phyloP scores from a whole-genome alignment of 108 stramenopile species.

The Thalassiosira profunda region DNA sequence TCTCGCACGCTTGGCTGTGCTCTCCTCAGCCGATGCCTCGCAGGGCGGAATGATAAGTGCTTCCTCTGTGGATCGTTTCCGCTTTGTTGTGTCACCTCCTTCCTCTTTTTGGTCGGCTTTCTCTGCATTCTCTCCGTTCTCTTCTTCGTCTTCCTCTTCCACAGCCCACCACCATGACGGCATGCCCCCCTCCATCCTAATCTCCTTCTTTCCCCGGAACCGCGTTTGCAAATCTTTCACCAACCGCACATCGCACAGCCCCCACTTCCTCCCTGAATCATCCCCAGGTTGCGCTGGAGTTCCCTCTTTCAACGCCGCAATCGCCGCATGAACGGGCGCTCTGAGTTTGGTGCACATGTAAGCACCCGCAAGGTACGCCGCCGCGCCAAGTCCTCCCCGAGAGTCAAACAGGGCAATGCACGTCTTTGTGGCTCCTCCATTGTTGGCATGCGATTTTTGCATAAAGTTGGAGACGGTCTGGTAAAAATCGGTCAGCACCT shows the following conservation, averaged over 20 bases:
- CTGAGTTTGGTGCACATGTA: constrained; percentile 43
- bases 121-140: constrained; percentile 15
- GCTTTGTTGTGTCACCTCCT: no score
- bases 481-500: constrained; percentile 30
- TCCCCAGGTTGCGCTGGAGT: constrained; percentile 26
- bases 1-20: constrained; percentile 1
- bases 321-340: constrained; percentile 53
- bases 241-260: constrained; percentile 46
- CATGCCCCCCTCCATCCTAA: constrained; percentile 24
- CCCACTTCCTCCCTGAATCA: constrained; percentile 25
- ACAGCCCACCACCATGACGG: constrained; percentile 44
- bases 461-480: constrained; percentile 23
- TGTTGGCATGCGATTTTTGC: constrained; percentile 22
- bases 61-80: constrained; percentile 26
- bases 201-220: constrained; percentile 44
- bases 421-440: constrained; percentile 1
- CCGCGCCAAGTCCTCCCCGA: constrained; percentile 48
- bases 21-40: background rate
- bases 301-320: constrained; percentile 37
- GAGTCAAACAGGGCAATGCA: constrained; percentile 56
- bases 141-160: constrained; percentile 41
- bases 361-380: constrained; percentile 40
- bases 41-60: constrained; percentile 40
- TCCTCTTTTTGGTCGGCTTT: background rate
- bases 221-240: constrained; percentile 46